Conservation (phyloP, 352 stramenopile species). For the Pythium rhizo-oryzae region DNA sequence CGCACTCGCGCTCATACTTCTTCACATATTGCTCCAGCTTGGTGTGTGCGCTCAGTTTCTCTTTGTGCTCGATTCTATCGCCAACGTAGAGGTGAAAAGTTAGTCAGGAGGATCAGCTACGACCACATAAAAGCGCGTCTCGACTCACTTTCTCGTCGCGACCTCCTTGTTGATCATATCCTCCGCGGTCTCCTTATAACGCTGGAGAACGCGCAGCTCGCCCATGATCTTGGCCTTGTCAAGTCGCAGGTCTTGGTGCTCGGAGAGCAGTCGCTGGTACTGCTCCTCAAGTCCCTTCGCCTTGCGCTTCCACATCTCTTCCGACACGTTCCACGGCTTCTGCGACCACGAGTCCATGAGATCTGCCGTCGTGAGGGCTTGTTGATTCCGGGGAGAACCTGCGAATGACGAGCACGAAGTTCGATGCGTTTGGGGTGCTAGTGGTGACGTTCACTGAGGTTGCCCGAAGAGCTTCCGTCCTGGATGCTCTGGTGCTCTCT, state of each 20-base stretch:
- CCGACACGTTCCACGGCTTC: conserved; percentile 45
- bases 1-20: conserved; percentile 81
- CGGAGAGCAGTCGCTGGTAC: conserved; percentile 39
- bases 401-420: conserved; percentile 7
- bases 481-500: neutral
- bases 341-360: conserved; percentile 32
- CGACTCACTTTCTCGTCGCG: conserved; percentile 33
- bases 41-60: conserved; percentile 60
- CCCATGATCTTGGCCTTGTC: conserved; percentile 42
- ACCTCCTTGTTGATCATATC: conserved; percentile 42
- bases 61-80: conserved; percentile 54
- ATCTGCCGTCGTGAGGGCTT: conserved; percentile 25
- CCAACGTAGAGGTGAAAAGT: neutral
- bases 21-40: conserved; percentile 83
- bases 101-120: neutral
- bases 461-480: neutral
- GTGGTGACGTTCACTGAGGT: neutral
- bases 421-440: neutral
- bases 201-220: conserved; percentile 42
- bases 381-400: conserved; percentile 5
- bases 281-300: conserved; percentile 41
- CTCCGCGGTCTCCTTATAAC: conserved; percentile 47
- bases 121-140: too few relatives aligned
- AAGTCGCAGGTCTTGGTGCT: conserved; percentile 45
- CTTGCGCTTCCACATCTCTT: conserved; percentile 51